Evolutionary conservation across 306 rosid species (phyloP).

Genomic region (Hippophae gyantsensis): DNA sequence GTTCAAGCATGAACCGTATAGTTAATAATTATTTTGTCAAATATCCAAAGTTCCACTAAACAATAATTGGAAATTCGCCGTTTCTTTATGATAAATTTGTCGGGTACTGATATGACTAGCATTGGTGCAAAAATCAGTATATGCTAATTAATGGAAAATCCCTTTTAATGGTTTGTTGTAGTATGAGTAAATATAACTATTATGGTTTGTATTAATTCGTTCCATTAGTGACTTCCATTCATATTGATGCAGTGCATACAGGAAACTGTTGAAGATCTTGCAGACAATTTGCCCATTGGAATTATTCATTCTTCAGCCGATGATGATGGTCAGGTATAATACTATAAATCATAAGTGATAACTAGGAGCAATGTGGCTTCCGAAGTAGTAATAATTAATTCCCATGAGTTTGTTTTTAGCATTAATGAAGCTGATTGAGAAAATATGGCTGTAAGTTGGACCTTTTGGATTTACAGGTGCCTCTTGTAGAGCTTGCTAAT

Average conservation of each 20-base stretch:
- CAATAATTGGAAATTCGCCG: no score
- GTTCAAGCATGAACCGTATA: no score
- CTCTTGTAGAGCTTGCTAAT: constrained; percentile 8
- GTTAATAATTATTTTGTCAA: no score
- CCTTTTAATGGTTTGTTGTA: not conserved
- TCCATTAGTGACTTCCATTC: constrained; percentile 5
- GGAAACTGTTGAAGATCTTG: constrained; percentile 37
- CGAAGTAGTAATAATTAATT: no score
- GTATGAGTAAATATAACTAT: not conserved
- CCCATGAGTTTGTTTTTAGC: no score
- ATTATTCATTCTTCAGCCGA: constrained; percentile 44
- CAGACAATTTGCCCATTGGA: constrained; percentile 35
- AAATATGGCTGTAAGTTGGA: constrained; percentile 9
- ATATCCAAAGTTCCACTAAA: no score
- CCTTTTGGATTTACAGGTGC: constrained; percentile 49
- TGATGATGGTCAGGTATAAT: constrained; percentile 70
- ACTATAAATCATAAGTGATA: not conserved
- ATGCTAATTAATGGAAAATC: not conserved
- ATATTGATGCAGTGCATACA: constrained; percentile 48
- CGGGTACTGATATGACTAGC: no score
- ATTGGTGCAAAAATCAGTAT: no score
- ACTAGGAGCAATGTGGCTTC: no score
- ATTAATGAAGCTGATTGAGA: not conserved
- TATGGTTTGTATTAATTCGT: not conserved
- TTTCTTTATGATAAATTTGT: no score